Base-by-base conservation (phyloP, 75 land plant species). In the Pinus albicaulis region DNA sequence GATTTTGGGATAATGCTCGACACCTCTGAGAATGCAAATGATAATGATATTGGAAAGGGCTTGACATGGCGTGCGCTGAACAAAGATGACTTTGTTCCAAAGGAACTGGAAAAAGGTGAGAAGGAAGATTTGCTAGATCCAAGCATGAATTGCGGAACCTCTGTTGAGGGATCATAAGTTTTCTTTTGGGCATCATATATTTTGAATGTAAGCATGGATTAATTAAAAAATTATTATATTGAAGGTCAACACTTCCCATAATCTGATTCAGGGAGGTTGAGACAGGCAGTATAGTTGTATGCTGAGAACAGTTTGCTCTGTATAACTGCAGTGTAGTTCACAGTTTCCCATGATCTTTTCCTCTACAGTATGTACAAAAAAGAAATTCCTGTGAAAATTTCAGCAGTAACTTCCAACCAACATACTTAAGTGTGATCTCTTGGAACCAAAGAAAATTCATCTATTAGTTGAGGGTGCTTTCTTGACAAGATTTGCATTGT, bases 61-160 rank as follows among this genome's bases (percentile, higher is more conserved):
- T 81, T 82, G 70, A 82, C 66, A 55, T 62, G 80, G 76, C 79
- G 81, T 62, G 82, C 76, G 17, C 74, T 82, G 76, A 74, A 72
- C 28, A 31, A 55, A 53, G 83, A 82, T 19, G 81, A 81, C 10
- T 22, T 31, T 52, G 59, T 78, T 74, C 17, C 55, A n/a, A 57
- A 23, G 3, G 74, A 81, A 55, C 58, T 81, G 0, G 82, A 78
- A 59, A 79, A 80, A 55, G 81, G 82, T 3, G 75, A 81, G 59
- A 73, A 81, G 41, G 34, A 66, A 57, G 82, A 81, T 34, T 41
- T 55, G 38, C 19, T 81, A 79, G 82, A 81, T 79, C 74, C 56
- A 44, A 81, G 66, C 19, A 81, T 81, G n/a, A 68, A 68, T 4
- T 68, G 71, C n/a, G 24, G 38, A 68, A 5, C 71, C 23, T 68